Conservation (phyloP, 768 basidiomycete genomes). For the Gloeopeniophorella convolvens region DNA sequence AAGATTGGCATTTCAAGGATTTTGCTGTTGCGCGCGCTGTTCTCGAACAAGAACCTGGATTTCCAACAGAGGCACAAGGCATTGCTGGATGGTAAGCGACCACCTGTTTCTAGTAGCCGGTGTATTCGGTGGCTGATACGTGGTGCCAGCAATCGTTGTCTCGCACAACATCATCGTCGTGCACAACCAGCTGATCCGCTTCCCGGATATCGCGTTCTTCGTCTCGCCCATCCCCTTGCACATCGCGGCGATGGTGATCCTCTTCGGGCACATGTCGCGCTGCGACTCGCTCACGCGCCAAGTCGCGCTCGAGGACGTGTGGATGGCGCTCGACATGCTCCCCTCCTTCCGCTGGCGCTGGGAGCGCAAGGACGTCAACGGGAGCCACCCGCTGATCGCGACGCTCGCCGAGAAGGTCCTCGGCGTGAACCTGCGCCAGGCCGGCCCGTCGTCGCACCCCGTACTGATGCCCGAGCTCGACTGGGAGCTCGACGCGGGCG, state of each 20-base stretch:
- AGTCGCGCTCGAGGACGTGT: conserved; percentile 73
- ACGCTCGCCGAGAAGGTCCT: conserved; percentile 78
- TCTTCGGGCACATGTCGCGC: conserved; percentile 80
- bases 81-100: conserved; percentile 66
- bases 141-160: conserved; percentile 61
- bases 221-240: conserved; percentile 85
- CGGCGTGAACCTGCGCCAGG: conserved; percentile 60
- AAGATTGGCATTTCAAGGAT: conserved; percentile 81
- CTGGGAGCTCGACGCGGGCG: conserved; percentile 37
- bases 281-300: conserved; percentile 59
- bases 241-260: conserved; percentile 86
- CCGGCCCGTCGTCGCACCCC: conserved; percentile 35
- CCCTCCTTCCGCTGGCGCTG: conserved; percentile 89
- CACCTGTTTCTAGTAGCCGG: neutral
- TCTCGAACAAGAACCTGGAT: conserved; percentile 66
- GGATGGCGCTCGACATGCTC: conserved; percentile 83
- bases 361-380: conserved; percentile 78
- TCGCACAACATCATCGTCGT: conserved; percentile 85
- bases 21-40: conserved; percentile 68
- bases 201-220: conserved; percentile 84
- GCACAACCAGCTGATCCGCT: conserved; percentile 76
- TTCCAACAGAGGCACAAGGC: conserved; percentile 63
- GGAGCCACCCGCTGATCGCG: conserved; percentile 78
- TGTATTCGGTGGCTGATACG: neutral
- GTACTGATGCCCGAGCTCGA: conserved; percentile 38